Evolutionary conservation across 306 rosid species (phyloP), one percentile per base, ranked within the genome.

Genomic region (Canavalia ensiformis): DNA sequence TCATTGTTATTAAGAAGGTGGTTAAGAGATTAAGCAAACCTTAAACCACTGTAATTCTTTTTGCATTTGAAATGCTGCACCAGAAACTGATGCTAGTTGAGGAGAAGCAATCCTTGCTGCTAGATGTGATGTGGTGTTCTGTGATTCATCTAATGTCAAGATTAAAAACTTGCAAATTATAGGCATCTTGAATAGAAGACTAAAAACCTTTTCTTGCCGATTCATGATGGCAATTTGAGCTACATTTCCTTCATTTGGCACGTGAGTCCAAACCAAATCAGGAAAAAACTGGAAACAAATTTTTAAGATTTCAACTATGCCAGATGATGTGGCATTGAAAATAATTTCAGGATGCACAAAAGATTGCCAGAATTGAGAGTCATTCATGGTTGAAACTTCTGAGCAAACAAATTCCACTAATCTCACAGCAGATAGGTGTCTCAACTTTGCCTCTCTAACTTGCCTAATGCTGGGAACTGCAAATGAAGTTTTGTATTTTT

Each of bases 31-130:
- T 30, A 45, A 71, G 76, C 67, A 71, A 76, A 87, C 89, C 87
- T 87, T 83, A 42, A 83, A 87, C 89, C 89, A 87, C 13, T 80
- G 87, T 62, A 87, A 54, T 81, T 90, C 90, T 45, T 79, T 85
- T 72, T 87, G 94, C 94, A 88, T 88, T 85, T 87, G 89, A 69
- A 86, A 83, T 35, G 89, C 87, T 76, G 91, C 77, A 57, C 94
- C 90, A 9, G 91, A 67, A 82, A 89, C 45, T 39, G 88, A 66
- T 7, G 71, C 74, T 11, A 77, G 84, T 67, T 82, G 81, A 79
- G 81, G n/a, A 50, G 58, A 74, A 66, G 86, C 79, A 33, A 82
- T 73, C 83, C 72, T 89, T 84, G 88, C 92, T 29, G 90, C 91
- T 65, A 74, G 44, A 77, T 88, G 90, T 78, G 90, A 85, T 77